Evolutionary conservation across 495 filamentous ascomycete species (phyloP).

Genomic region (Choiromyces venosus): DNA sequence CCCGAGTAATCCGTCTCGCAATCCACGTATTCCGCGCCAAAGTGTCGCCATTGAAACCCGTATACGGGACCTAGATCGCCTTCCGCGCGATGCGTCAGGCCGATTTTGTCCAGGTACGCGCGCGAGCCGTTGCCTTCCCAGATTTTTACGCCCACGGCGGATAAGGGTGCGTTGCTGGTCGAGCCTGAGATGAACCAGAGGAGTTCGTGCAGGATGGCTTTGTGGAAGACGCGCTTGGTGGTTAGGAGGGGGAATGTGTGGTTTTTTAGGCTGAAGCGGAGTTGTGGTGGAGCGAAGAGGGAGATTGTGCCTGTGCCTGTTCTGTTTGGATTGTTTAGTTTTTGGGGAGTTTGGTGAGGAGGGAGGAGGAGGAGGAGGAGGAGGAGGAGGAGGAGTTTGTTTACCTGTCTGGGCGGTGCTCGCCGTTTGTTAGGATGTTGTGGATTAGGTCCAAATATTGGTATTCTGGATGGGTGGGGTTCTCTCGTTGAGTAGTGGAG

Average conservation of each 20-base stretch:
- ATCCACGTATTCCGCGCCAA: conserved; percentile 82
- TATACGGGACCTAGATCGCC: conserved; percentile 96
- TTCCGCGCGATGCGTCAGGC: conserved; percentile 67
- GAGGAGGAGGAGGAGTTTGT: conserved; percentile 2
- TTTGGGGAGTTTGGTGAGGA: not conserved
- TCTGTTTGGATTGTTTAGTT: conserved; percentile 44
- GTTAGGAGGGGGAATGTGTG: conserved; percentile 85
- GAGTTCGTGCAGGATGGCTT: conserved; percentile 85
- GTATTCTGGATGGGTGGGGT: conserved; percentile 58
- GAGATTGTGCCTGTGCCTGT: conserved; percentile 90
- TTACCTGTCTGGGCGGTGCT: conserved; percentile 73
- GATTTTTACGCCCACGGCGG: conserved; percentile 77
- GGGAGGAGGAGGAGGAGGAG: not conserved
- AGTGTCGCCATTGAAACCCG: conserved; percentile 98
- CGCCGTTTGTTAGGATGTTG: conserved; percentile 66
- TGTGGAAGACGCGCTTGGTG: conserved; percentile 91
- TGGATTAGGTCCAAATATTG: conserved; percentile 74
- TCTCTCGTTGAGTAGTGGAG: not conserved
- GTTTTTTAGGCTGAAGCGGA: conserved; percentile 71
- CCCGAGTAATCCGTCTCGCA: conserved; percentile 75
- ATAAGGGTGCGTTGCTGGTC: conserved; percentile 71
- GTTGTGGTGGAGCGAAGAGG: conserved; percentile 75
- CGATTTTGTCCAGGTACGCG: conserved; percentile 76
- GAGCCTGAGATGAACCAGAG: conserved; percentile 89
- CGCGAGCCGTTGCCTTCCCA: conserved; percentile 97